phyloP scores from a whole-genome alignment of 208 protist genomes.

The Angomonas desouzai region DNA sequence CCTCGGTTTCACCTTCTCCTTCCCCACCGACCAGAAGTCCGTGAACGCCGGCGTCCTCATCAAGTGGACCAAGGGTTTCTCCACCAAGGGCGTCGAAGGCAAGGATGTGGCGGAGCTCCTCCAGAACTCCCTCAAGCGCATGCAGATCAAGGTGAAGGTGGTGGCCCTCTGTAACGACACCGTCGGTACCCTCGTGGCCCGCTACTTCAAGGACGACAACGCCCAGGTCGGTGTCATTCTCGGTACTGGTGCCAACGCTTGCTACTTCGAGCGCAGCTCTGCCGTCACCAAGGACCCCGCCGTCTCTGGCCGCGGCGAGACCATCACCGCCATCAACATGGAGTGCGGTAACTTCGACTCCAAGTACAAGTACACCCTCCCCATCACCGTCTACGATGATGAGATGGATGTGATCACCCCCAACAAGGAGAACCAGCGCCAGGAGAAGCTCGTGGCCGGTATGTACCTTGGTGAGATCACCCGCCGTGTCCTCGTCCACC shows the following conservation, averaged over 20 bases:
- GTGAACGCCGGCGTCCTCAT: slow-evolving; percentile 79
- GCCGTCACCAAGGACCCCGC: slow-evolving; percentile 71
- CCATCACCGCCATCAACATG: slow-evolving; percentile 82
- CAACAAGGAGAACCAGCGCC: slow-evolving; percentile 63
- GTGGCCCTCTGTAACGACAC: slow-evolving; percentile 91
- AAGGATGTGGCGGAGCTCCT: slow-evolving; percentile 87
- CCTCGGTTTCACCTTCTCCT: slow-evolving; percentile 93
- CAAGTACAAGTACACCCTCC: slow-evolving; percentile 66
- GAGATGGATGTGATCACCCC: slow-evolving; percentile 55
- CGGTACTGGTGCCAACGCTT: slow-evolving; percentile 89
- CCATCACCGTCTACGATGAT: slow-evolving; percentile 70
- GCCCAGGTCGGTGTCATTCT: slow-evolving; percentile 83
- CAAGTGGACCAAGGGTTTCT: slow-evolving; percentile 92
- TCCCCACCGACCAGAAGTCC: slow-evolving; percentile 80
- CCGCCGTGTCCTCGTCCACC: slow-evolving; percentile 56
- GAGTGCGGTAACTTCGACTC: slow-evolving; percentile 91
- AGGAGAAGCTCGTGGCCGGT: slow-evolving; percentile 90
- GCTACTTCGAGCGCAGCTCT: slow-evolving; percentile 81
- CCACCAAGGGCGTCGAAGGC: slow-evolving; percentile 78
- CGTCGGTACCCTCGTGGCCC: slow-evolving; percentile 83
- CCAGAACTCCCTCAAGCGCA: slow-evolving; percentile 51
- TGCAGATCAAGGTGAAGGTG: slow-evolving; percentile 74
- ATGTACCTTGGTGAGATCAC: slow-evolving; percentile 89
- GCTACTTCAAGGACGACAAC: slow-evolving; percentile 63
- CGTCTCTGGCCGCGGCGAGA: slow-evolving; percentile 39